Percentiles rank a stretch among this genome's conserved stretches.
These are phyloP conservation scores for Colletotrichum sp. DNA, from an alignment of 2,329 filamentous ascomycete species.

Conservation along the genomic window DNA sequence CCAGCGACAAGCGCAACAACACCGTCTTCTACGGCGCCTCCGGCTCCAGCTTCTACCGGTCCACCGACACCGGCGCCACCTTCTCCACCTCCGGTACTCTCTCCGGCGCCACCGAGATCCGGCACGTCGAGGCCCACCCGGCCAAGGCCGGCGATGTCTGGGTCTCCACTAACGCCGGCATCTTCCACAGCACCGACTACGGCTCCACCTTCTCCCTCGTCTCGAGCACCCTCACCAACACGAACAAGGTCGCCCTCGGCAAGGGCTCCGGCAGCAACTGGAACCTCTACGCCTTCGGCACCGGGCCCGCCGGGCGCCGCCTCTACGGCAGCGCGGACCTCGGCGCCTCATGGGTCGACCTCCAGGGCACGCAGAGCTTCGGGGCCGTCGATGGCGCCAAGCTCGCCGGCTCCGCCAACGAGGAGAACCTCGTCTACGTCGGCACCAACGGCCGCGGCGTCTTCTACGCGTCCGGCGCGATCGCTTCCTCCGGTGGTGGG, in stretches of 20 bases:
- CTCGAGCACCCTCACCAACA: conserved; percentile 39
- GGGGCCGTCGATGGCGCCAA: conserved; percentile 44
- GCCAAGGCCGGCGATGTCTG: conserved; percentile 65
- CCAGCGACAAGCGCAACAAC: conserved; percentile 59
- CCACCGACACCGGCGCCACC: conserved; percentile 49
- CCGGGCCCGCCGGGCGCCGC: conserved; percentile 43
- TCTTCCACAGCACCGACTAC: conserved; percentile 60
- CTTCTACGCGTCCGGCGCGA: conserved; percentile 32
- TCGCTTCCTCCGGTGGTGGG: conserved; percentile 5
- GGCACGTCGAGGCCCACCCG: conserved; percentile 62
- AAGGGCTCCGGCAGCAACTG: conserved; percentile 41
- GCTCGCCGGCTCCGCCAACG: conserved; percentile 50
- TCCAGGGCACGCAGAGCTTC: conserved; percentile 54
- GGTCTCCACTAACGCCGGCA: conserved; percentile 58
- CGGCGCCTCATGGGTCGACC: conserved; percentile 49
- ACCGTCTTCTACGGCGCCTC: conserved; percentile 58
- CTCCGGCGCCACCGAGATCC: conserved; percentile 48
- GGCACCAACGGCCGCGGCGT: conserved; percentile 56
- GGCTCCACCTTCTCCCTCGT: conserved; percentile 51
- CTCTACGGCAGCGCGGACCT: conserved; percentile 50
- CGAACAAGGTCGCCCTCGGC: conserved; percentile 49
- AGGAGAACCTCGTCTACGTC: conserved; percentile 50
- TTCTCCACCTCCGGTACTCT: conserved; percentile 46
- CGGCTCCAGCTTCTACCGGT: conserved; percentile 54
- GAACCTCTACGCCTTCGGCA: conserved; percentile 54